phyloP scores from a whole-genome alignment of 2,329 filamentous ascomycete genomes.

The Aspergillus pseudonomiae region DNA sequence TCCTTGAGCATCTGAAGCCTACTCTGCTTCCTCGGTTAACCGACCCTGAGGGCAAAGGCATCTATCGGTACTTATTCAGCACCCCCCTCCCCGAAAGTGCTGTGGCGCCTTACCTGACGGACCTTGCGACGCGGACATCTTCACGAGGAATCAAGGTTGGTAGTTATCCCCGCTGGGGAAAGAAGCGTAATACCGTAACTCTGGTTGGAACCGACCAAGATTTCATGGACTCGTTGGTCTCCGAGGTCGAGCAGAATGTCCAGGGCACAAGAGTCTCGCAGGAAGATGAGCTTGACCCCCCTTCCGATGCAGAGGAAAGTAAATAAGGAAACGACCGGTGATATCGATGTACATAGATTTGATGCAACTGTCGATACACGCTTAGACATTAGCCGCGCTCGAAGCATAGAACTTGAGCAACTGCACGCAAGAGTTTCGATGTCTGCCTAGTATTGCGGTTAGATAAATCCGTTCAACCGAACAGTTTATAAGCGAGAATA shows the following conservation, averaged over 20 bases:
- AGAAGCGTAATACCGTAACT: conserved; percentile 84
- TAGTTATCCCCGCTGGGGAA: conserved; percentile 91
- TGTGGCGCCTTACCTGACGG: conserved; percentile 79
- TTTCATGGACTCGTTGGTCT: conserved; percentile 76
- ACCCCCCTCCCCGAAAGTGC: conserved; percentile 86
- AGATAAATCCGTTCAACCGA: neutral
- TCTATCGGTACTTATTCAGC: conserved; percentile 76
- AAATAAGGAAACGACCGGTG: neutral
- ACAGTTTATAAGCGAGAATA: neutral
- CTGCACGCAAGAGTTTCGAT: too few relatives aligned
- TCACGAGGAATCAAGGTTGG: conserved; percentile 86
- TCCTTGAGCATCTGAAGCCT: conserved; percentile 78
- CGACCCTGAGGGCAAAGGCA: conserved; percentile 81
- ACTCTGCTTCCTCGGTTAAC: conserved; percentile 68
- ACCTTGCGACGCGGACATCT: conserved; percentile 73
- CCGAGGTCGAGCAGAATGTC: conserved; percentile 76
- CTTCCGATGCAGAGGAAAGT: conserved; percentile 26
- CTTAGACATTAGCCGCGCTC: conserved; percentile 5
- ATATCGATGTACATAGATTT: neutral
- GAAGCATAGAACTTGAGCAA: neutral
- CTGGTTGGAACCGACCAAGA: conserved; percentile 75
- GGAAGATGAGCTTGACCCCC: conserved; percentile 72
- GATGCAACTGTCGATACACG: neutral
- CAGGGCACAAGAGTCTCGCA: conserved; percentile 69
- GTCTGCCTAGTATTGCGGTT: neutral